phyloP scores from a whole-genome alignment of 2,329 filamentous ascomycete species.

The Diaporthe amygdali region DNA sequence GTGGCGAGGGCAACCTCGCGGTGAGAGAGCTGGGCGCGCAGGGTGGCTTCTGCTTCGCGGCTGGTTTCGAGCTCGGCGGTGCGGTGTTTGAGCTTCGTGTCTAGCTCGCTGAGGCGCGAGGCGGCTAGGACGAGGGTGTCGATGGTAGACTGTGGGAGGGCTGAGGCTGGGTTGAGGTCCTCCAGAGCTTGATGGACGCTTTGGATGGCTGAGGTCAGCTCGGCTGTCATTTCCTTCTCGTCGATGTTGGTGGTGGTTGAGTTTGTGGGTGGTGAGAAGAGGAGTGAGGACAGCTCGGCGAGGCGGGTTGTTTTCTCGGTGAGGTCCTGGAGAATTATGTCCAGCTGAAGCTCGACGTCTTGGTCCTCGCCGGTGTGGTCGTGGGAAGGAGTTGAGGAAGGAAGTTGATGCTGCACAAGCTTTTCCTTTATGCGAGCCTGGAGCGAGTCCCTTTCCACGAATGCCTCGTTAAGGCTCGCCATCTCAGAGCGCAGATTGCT shows the following conservation, averaged over 20 bases:
- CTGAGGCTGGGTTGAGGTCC: not conserved
- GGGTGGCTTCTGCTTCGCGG: not conserved
- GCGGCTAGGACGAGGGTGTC: not conserved
- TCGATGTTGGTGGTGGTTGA: not conserved
- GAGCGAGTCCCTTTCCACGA: not conserved
- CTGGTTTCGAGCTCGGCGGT: not conserved
- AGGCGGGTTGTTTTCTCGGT: conserved; percentile 19
- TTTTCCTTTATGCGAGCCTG: conserved; percentile 4
- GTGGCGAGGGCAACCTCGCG: not conserved
- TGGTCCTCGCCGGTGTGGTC: not conserved
- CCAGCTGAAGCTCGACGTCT: conserved; percentile 21
- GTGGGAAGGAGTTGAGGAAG: not conserved
- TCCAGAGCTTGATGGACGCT: conserved; percentile 2
- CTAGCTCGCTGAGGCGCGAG: conserved; percentile 3
- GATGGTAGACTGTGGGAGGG: not conserved
- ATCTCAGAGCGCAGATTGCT: conserved; percentile 16
- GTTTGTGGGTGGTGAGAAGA: not conserved
- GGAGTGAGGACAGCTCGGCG: not conserved
- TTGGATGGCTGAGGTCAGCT: conserved; percentile 6
- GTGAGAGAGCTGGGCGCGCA: too few relatives aligned
- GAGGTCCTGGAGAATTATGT: conserved; percentile 24
- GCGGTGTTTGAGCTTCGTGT: not conserved
- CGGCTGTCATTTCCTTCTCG: not conserved
- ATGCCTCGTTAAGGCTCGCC: not conserved
- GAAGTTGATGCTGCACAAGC: not conserved